phyloP scores from a whole-genome alignment of 1,284 basidiomycete species.

The Megacollybia platyphylla region DNA sequence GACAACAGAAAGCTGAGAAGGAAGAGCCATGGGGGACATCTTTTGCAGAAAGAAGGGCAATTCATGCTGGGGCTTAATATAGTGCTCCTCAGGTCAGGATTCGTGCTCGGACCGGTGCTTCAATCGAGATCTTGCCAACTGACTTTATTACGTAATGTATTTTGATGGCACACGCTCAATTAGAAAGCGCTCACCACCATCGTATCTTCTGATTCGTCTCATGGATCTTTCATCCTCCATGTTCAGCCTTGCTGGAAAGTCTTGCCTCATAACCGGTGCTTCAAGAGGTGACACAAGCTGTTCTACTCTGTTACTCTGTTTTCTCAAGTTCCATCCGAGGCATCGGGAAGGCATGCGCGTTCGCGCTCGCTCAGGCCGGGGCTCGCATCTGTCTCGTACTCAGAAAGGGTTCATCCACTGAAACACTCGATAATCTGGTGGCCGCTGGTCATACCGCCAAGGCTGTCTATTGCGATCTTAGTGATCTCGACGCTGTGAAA shows the following conservation, averaged over 20 bases:
- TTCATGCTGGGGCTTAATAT: background rate
- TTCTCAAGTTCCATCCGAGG: slow-evolving; percentile 22
- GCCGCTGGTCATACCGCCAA: slow-evolving; percentile 16
- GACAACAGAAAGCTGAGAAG: slow-evolving; percentile 50
- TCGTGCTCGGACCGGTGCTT: too few species aligned
- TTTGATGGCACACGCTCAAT: too few species aligned
- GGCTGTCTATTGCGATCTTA: slow-evolving; percentile 69
- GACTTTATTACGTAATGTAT: too few species aligned
- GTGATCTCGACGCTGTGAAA: slow-evolving; percentile 39
- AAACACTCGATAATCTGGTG: background rate
- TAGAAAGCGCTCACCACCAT: too few species aligned
- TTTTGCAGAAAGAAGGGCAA: slow-evolving; percentile 8
- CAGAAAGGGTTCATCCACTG: slow-evolving; percentile 3
- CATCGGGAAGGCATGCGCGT: slow-evolving; percentile 61
- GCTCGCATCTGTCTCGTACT: slow-evolving; percentile 72
- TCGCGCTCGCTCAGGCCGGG: slow-evolving; percentile 69
- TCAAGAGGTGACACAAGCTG: slow-evolving; percentile 37
- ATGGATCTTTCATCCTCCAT: slow-evolving; percentile 30
- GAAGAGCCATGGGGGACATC: slow-evolving; percentile 50
- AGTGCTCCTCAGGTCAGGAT: too few species aligned
- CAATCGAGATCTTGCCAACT: too few species aligned
- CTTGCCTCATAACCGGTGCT: slow-evolving; percentile 61
- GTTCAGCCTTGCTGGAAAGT: slow-evolving; percentile 48
- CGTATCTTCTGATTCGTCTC: slow-evolving; percentile 3
- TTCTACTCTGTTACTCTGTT: slow-evolving; percentile 9